Evolutionary conservation across 495 filamentous ascomycete species (phyloP), one percentile per base, ranked within the genome.

Genomic region (Xylaria cubensis): DNA sequence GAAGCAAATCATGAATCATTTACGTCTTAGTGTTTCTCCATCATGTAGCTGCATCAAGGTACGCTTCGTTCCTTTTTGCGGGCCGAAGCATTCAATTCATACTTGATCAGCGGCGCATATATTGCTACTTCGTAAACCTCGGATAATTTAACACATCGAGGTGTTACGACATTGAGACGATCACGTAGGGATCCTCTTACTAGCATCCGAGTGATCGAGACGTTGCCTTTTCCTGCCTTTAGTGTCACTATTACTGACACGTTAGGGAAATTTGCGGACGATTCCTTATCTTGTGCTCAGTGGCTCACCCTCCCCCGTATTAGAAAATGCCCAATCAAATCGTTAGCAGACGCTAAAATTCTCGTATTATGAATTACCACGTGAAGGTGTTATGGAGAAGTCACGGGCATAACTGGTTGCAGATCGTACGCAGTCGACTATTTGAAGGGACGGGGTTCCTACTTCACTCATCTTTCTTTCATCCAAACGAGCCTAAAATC

Each of bases 331-430:
- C 68, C 68, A 70, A 70, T 70, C 56, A 63, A 32, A 59, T 59
- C 41, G 36, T 69, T 21, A 1, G 21, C 9, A 39, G 26, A 46
- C 8, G 55, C 42, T 19, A 10, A 53, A 29, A 21, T 44, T 24
- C 59, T 71, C 61, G 69, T 64, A 64, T 71, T 51, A 12, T 61
- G 39, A 42, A 39, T 44, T 13, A n/a, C 50, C 69, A 71, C 50
- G 69, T 71, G 69, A 56, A 64, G 50, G 17, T 46, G 7, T 21
- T 56, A 56, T 41, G 44, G 39, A 34, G 59, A 64, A 13, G 50
- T 55, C 59, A 42, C 46, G 42, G 59, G 59, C 7, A 15, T 21
- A 29, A 24, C n/a, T 24, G 17, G 36, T 64, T 71, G 59, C 48
- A 63, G 53, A 39, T 51, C 41, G 51, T 64, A 51, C 13, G 26